Percentiles rank a stretch among this genome's conserved stretches.
These are phyloP conservation scores for Dioszegia hungarica DNA, from an alignment of 768 basidiomycete species.

Conservation along the genomic window DNA sequence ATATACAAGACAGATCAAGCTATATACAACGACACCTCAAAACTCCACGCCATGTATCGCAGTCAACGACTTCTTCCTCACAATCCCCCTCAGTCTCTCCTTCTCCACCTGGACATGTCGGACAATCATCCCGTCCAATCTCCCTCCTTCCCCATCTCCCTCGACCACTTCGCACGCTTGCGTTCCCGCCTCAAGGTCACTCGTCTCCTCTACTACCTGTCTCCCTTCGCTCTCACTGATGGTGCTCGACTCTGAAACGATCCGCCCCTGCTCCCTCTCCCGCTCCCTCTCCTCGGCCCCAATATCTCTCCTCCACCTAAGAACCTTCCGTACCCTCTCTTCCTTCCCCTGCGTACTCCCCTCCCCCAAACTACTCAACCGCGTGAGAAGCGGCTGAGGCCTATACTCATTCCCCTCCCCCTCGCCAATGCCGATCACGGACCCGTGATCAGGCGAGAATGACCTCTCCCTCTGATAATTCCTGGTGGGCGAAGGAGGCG, in stretches of 20 bases:
- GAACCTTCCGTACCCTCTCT: slow-evolving; percentile 5
- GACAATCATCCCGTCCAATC: slow-evolving; percentile 6
- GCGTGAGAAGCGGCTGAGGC: background rate
- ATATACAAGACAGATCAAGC: too few species aligned
- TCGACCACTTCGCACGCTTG: background rate
- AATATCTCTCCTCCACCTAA: slow-evolving; percentile 8
- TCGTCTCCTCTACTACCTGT: background rate
- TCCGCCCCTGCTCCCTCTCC: background rate
- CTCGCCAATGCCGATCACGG: too few species aligned
- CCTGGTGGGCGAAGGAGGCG: background rate
- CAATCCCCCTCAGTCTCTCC: slow-evolving; percentile 8
- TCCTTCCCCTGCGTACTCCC: slow-evolving; percentile 1
- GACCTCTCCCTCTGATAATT: too few species aligned
- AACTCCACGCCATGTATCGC: too few species aligned
- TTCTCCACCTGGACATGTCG: slow-evolving; percentile 9
- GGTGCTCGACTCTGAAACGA: background rate
- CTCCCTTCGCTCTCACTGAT: background rate
- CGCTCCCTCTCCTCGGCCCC: background rate
- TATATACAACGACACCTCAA: too few species aligned
- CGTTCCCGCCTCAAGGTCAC: too few species aligned
- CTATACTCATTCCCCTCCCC: too few species aligned
- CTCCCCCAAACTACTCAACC: background rate
- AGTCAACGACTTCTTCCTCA: background rate
- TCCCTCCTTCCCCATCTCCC: background rate
- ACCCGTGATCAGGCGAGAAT: too few species aligned